Base-by-base conservation (phyloP, 2,329 filamentous ascomycete species). In the Xylaria sp. region DNA sequence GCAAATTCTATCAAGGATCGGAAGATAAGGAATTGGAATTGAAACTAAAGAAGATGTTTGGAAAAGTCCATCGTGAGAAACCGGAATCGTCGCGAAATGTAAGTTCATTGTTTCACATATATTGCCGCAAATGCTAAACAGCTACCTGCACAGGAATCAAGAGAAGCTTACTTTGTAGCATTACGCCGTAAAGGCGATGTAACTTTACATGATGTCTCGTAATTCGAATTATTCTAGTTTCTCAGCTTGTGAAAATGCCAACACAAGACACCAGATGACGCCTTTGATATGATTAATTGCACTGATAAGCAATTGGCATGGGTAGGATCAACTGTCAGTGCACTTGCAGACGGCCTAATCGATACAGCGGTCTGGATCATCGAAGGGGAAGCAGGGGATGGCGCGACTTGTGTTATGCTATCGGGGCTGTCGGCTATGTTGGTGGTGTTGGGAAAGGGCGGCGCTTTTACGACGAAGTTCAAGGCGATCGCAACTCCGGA, bases 1-100 rank as follows among this genome's bases (percentile, higher is more conserved):
- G 95, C 86, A 99, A 99, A 80, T 99, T 97, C 80, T 99, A 98
- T 79, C 93, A 97, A 79, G 96, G 96, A 3, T 79, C 85, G 5
- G 94, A 97, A 79, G 95, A 98, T 76, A 94, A 92, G 80, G 83
- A 83, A 1, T 81, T 99, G 12, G 93, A 97, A 81, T 84, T 81
- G 69, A 88, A 88, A 73, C 83, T 99, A 46, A 93, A 88, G 78
- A 88, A 85, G 57, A 82, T 97, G 74, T 99, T 99, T 77, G 81
- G 83, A 20, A 92, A 88, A 73, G 96, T 99, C 1, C 85, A 91
- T 75, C 86, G 94, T 67, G 92, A 97, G 79, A 99, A 99, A 80
- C 96, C 97, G 0, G 92, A 97, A 64, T 92, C 94, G 7, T 98
- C 95, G 43, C 87, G 96, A 76, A 92, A 86, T 79, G 96, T 97